Conservation (phyloP, 495 filamentous ascomycete species). For the Aeminium ludgeri region DNA sequence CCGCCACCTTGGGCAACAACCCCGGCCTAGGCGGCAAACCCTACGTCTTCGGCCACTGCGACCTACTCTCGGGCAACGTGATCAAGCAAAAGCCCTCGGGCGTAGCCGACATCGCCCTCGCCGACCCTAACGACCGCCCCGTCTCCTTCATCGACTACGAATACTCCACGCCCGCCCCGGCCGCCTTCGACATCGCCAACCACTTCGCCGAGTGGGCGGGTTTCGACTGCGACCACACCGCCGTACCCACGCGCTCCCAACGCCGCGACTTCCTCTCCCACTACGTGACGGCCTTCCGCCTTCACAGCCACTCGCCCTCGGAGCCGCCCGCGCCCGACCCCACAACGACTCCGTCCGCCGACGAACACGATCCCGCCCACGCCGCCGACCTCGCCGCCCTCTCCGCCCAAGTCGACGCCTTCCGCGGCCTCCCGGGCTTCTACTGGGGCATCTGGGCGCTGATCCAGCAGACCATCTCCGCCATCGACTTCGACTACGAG, state of each 20-base stretch:
- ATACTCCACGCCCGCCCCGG: slow-evolving; percentile 71
- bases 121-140: slow-evolving; percentile 24
- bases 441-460: slow-evolving; percentile 92
- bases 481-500: slow-evolving; percentile 96
- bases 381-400: slow-evolving; percentile 5
- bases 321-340: no score
- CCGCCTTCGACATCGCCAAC: slow-evolving; percentile 98
- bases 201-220: slow-evolving; percentile 98
- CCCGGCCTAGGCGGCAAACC: slow-evolving; percentile 55
- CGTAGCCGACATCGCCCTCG: slow-evolving; percentile 15
- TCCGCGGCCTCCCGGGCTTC: slow-evolving; percentile 78
- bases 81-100: slow-evolving; percentile 37
- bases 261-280: slow-evolving; percentile 67
- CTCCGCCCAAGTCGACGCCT: slow-evolving; percentile 53
- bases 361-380: no score
- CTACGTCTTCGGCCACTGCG: slow-evolving; percentile 88
- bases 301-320: slow-evolving; percentile 14
- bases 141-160: slow-evolving; percentile 98
- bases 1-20: slow-evolving; percentile 52
- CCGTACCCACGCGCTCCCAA: slow-evolving; percentile 61
- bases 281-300: slow-evolving; percentile 50
- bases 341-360: slow-evolving; percentile 30
- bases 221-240: slow-evolving; percentile 80
- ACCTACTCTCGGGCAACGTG: slow-evolving; percentile 87
- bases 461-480: slow-evolving; percentile 86